Evolutionary conservation across 345 rosid genomes (phyloP).

Genomic region (Moringa oleifera): DNA sequence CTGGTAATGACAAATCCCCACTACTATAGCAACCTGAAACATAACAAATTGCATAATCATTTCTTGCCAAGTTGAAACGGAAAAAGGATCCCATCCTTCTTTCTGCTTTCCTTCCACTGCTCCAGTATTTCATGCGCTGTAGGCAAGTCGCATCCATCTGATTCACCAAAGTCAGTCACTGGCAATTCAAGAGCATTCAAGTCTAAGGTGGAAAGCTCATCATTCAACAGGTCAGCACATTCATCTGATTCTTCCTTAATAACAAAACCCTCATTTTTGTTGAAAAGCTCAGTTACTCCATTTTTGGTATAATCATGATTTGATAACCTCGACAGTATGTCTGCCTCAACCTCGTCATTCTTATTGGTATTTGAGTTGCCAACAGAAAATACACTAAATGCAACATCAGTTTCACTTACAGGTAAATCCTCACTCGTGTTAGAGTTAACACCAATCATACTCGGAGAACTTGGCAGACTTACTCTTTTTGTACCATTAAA

Average conservation of each 20-base stretch:
- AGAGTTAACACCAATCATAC: background rate
- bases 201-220: conserved; percentile 28
- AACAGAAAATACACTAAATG: background rate
- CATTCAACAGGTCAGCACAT: conserved; percentile 25
- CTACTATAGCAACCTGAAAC: too few species aligned
- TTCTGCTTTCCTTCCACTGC: conserved; percentile 54
- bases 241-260: conserved; percentile 4
- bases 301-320: background rate
- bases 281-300: background rate
- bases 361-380: background rate
- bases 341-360: conserved; percentile 7
- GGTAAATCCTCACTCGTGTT: background rate
- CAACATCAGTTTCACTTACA: background rate
- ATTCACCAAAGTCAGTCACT: conserved; percentile 24
- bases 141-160: conserved; percentile 32
- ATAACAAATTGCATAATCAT: background rate
- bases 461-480: conserved; percentile 7
- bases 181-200: conserved; percentile 19
- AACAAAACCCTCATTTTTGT: background rate
- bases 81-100: conserved; percentile 25
- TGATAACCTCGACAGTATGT: background rate
- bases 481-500: conserved; percentile 1
- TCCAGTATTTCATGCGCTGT: conserved; percentile 63
- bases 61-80: conserved; percentile 21
- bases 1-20: too few species aligned